These are phyloP conservation scores for Fusarium nematophilum DNA, from an alignment of 2,329 filamentous ascomycete genomes.

Conservation along the genomic window DNA sequence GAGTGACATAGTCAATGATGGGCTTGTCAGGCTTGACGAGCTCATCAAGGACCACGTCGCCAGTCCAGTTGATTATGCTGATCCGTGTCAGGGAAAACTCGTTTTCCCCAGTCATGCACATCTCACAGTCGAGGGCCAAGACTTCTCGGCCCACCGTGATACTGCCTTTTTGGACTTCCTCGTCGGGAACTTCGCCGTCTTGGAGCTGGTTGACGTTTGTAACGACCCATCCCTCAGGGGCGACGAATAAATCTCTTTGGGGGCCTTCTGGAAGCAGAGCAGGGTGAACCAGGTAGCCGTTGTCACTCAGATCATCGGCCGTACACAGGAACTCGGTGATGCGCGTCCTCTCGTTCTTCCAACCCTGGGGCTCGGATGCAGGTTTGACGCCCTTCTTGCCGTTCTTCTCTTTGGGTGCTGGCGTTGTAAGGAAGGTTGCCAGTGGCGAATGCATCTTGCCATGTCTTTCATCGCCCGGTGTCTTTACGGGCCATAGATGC, in stretches of 20 bases:
- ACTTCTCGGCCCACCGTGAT: constrained; percentile 84
- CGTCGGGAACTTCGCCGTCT: constrained; percentile 75
- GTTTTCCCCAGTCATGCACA: constrained; percentile 88
- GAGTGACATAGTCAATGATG: constrained; percentile 94
- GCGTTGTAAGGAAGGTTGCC: constrained; percentile 82
- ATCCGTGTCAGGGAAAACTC: constrained; percentile 89
- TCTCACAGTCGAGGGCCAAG: constrained; percentile 92
- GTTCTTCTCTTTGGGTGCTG: constrained; percentile 74
- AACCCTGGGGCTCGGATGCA: constrained; percentile 71
- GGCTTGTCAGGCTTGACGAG: constrained; percentile 89
- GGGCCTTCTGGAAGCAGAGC: constrained; percentile 73
- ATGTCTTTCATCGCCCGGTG: constrained; percentile 85
- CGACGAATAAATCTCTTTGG: constrained; percentile 62
- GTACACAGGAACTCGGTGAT: constrained; percentile 83
- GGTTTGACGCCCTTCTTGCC: constrained; percentile 68
- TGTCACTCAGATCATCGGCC: constrained; percentile 79
- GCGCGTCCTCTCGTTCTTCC: constrained; percentile 80
- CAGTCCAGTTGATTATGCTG: constrained; percentile 88
- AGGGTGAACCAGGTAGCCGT: constrained; percentile 87
- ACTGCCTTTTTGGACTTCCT: constrained; percentile 81
- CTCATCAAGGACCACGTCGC: constrained; percentile 84
- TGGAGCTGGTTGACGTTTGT: constrained; percentile 74
- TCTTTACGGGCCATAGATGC: constrained; percentile 89
- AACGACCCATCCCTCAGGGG: constrained; percentile 83
- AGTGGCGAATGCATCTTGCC: constrained; percentile 88